phyloP scores from a whole-genome alignment of 1,284 basidiomycete genomes.

The Coniferiporia weirii region DNA sequence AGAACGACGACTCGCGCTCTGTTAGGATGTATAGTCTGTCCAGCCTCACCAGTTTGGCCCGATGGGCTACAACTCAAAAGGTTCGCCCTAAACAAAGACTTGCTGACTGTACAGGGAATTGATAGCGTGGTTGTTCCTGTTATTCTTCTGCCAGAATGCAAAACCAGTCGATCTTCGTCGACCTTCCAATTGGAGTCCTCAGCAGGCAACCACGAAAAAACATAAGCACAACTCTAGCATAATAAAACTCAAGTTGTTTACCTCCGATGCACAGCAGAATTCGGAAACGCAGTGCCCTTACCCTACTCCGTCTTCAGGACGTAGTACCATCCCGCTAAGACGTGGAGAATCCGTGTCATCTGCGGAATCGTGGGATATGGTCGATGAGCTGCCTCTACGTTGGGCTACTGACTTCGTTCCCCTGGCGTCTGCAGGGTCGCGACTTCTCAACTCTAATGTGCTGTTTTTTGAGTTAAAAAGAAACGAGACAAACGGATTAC shows the following conservation, averaged over 20 bases:
- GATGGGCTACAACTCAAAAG: slow-evolving; percentile 64
- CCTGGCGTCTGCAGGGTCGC: slow-evolving; percentile 59
- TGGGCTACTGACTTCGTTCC: slow-evolving; percentile 81
- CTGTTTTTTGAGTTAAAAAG: slow-evolving; percentile 63
- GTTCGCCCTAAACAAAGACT: slow-evolving; percentile 31
- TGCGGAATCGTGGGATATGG: slow-evolving; percentile 62
- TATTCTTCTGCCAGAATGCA: slow-evolving; percentile 38
- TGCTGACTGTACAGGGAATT: slow-evolving; percentile 3
- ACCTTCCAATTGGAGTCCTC: slow-evolving; percentile 45
- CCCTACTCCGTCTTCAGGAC: slow-evolving; percentile 25
- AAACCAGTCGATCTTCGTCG: slow-evolving; percentile 56
- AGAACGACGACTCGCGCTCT: slow-evolving; percentile 48
- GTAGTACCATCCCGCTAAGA: slow-evolving; percentile 16
- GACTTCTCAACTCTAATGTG: slow-evolving; percentile 52
- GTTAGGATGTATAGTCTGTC: slow-evolving; percentile 77
- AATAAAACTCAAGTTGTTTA: slow-evolving; percentile 49
- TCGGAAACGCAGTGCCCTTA: slow-evolving; percentile 27
- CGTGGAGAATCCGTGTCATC: slow-evolving; percentile 27
- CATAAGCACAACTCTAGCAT: slow-evolving; percentile 53
- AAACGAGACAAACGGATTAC: slow-evolving; percentile 42
- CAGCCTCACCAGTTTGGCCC: slow-evolving; percentile 66
- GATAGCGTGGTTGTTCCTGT: slow-evolving; percentile 13
- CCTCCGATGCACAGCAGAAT: slow-evolving; percentile 41
- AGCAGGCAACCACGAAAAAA: slow-evolving; percentile 47
- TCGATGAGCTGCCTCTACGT: slow-evolving; percentile 69